Conservation (phyloP, 495 filamentous ascomycete genomes). For the Aspergillus nanangensis region DNA sequence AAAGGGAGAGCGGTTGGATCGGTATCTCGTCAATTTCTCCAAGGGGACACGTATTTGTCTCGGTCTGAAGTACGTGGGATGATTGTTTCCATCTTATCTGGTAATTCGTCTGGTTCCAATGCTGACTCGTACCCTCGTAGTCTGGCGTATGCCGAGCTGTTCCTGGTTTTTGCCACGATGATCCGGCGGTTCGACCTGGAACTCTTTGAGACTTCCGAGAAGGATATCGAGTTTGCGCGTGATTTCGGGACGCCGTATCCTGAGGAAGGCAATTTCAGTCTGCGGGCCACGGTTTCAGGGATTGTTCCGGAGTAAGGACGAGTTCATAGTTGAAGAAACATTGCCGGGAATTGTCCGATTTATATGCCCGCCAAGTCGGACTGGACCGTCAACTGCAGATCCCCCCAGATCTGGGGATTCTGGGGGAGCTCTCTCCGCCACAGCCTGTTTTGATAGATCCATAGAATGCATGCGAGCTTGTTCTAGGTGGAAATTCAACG, state of each 20-base stretch:
- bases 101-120: neutral
- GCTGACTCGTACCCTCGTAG: slow-evolving; percentile 11
- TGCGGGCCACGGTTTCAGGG: slow-evolving; percentile 15
- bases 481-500: too few species aligned
- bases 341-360: too few species aligned
- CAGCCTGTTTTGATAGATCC: too few species aligned
- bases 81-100: too few species aligned
- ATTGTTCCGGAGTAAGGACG: too few species aligned
- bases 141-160: slow-evolving; percentile 43
- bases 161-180: slow-evolving; percentile 30
- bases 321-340: too few species aligned
- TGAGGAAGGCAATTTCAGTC: slow-evolving; percentile 8
- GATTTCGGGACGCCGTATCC: slow-evolving; percentile 20
- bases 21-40: slow-evolving; percentile 38
- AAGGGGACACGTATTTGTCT: slow-evolving; percentile 43
- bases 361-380: too few species aligned
- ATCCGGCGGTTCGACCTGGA: slow-evolving; percentile 36
- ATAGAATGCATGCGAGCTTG: too few species aligned
- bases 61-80: slow-evolving; percentile 12
- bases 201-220: slow-evolving; percentile 25
- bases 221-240: slow-evolving; percentile 23
- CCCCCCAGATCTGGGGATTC: too few species aligned
- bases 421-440: too few species aligned
- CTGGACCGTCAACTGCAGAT: too few species aligned
- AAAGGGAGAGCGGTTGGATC: slow-evolving; percentile 19